These are phyloP conservation scores for Phytophthora agathidicida DNA, from an alignment of 352 stramenopile genomes.

Conservation along the genomic window DNA sequence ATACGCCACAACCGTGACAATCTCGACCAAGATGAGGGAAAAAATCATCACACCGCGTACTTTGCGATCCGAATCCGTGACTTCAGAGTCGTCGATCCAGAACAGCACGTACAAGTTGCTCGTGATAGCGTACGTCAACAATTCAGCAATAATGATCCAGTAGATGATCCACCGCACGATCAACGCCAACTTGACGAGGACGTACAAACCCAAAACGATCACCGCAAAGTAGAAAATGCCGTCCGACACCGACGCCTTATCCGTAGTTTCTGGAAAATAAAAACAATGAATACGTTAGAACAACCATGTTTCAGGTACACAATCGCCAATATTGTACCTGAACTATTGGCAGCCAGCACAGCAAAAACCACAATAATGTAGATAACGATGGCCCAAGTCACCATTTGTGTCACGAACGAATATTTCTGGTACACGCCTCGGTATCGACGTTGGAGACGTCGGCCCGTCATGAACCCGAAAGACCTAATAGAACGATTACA, in stretches of 20 bases:
- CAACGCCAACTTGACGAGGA: slow-evolving; percentile 73
- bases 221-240: slow-evolving; percentile 59
- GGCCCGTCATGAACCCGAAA: slow-evolving; percentile 64
- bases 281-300: slow-evolving; percentile 5
- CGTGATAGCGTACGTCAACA: slow-evolving; percentile 61
- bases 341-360: slow-evolving; percentile 35
- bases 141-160: slow-evolving; percentile 72
- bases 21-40: slow-evolving; percentile 45
- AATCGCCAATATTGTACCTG: slow-evolving; percentile 14
- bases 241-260: slow-evolving; percentile 39
- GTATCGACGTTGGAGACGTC: slow-evolving; percentile 58
- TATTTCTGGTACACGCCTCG: slow-evolving; percentile 67
- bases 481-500: no score
- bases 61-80: slow-evolving; percentile 36
- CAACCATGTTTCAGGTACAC: neutral
- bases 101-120: slow-evolving; percentile 56
- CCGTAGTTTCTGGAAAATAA: neutral
- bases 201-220: slow-evolving; percentile 56
- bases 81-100: slow-evolving; percentile 40
- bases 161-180: slow-evolving; percentile 88
- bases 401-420: slow-evolving; percentile 51
- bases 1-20: slow-evolving; percentile 56
- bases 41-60: slow-evolving; percentile 36
- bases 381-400: slow-evolving; percentile 60
- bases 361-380: slow-evolving; percentile 61